Evolutionary conservation across 306 rosid genomes (phyloP).

Genomic region (Sesbania bispinosa): DNA sequence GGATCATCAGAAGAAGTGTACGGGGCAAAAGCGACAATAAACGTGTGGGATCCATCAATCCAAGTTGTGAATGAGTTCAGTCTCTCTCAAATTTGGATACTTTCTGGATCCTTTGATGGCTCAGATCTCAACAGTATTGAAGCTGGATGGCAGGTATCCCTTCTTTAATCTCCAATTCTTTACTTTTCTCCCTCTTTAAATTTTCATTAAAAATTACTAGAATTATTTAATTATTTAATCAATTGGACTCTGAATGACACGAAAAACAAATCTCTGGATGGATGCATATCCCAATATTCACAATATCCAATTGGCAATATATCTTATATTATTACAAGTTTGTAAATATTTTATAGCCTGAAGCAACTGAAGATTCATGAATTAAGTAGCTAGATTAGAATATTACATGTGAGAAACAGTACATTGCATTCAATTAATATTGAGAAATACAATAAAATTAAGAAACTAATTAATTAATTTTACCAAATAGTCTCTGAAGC

Average conservation of each 20-base stretch:
- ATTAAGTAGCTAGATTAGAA: too few relatives aligned
- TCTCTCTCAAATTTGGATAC: slow-evolving; percentile 91
- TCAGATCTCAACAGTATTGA: slow-evolving; percentile 96
- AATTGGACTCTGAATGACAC: background rate
- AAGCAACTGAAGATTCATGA: background rate
- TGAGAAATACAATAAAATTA: too few relatives aligned
- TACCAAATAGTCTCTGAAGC: slow-evolving; percentile 41
- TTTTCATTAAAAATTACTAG: background rate
- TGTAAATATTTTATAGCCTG: background rate
- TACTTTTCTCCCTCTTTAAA: background rate
- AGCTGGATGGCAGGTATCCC: slow-evolving; percentile 98
- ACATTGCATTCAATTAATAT: background rate
- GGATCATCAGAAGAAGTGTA: slow-evolving; percentile 61
- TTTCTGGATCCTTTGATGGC: slow-evolving; percentile 95
- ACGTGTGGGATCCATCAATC: slow-evolving; percentile 88
- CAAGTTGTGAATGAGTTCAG: slow-evolving; percentile 83
- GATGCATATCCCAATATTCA: too few relatives aligned
- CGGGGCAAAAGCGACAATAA: slow-evolving; percentile 90
- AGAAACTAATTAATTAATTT: background rate
- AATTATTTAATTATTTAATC: background rate
- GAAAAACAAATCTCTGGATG: too few relatives aligned
- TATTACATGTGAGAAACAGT: background rate
- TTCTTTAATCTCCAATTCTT: background rate
- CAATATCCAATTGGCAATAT: background rate
- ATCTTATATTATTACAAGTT: background rate